Conservation (phyloP, 164 flowering plant species). For the Vitis rotundifolia region DNA sequence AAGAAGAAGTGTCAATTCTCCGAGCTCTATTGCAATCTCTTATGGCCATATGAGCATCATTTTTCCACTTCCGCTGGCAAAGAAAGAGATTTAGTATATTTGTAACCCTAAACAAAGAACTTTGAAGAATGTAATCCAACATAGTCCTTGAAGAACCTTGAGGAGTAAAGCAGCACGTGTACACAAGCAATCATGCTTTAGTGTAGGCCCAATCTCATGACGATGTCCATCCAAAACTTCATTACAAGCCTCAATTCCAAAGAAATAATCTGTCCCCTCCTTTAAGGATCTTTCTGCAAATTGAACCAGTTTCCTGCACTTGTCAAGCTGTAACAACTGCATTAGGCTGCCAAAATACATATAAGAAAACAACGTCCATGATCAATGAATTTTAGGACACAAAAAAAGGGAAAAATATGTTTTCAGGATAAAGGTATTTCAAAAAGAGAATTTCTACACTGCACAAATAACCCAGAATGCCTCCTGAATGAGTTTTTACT, state of each 20-base stretch:
- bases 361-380: not conserved
- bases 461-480: no score
- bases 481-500: no score
- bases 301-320: constrained; percentile 61
- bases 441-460: no score
- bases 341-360: constrained; percentile 15
- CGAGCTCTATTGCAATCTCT: constrained; percentile 83
- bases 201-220: constrained; percentile 42
- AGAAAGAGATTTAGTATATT: not conserved
- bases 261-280: constrained; percentile 41
- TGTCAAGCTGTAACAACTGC: constrained; percentile 50
- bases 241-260: constrained; percentile 90
- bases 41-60: constrained; percentile 89
- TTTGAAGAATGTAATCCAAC: not conserved
- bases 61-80: constrained; percentile 88
- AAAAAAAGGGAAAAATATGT: not conserved
- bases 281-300: constrained; percentile 62
- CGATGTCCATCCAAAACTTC: constrained; percentile 78
- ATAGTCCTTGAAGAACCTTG: constrained; percentile 49
- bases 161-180: constrained; percentile 84
- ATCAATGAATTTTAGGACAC: no score
- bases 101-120: not conserved
- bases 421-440: not conserved
- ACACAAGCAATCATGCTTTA: constrained; percentile 71
- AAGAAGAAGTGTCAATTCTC: constrained; percentile 59